Evolutionary conservation across 108 stramenopile genomes (phyloP).

Genomic region (Parmales sp.): DNA sequence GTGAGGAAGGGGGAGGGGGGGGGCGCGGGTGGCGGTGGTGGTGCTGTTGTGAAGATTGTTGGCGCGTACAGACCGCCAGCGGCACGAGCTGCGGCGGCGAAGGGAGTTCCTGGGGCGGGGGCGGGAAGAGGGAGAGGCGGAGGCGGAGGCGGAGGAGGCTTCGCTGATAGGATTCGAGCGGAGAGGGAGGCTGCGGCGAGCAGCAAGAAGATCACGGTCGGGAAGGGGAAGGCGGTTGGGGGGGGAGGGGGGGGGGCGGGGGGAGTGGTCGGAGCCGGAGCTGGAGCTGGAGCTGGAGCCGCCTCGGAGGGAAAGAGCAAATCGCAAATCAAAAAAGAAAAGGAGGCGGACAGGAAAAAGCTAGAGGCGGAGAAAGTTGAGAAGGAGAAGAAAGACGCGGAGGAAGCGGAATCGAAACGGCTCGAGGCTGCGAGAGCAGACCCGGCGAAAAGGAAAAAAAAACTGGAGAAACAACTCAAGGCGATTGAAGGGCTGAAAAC

Average conservation of each 20-base stretch:
- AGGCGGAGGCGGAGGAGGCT: conserved; percentile 38
- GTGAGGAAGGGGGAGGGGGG: conserved; percentile 7
- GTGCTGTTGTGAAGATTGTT: not conserved
- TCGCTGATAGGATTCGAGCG: conserved; percentile 66
- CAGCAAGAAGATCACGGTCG: conserved; percentile 30
- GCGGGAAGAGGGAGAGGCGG: conserved; percentile 14
- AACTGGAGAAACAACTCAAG: conserved; percentile 50
- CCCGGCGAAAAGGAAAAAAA: conserved; percentile 57
- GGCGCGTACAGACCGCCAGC: conserved; percentile 28
- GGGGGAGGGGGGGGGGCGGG: conserved; percentile 33
- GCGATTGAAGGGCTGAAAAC: too few relatives aligned
- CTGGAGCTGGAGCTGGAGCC: conserved; percentile 33
- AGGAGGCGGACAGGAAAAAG: conserved; percentile 36
- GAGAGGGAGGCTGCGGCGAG: conserved; percentile 62
- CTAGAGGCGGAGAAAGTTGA: conserved; percentile 19
- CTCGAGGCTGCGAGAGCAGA: conserved; percentile 16
- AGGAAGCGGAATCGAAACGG: conserved; percentile 21
- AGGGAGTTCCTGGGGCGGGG: conserved; percentile 49
- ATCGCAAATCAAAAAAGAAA: conserved; percentile 58
- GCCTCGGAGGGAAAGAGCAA: conserved; percentile 50
- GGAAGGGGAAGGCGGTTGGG: conserved; percentile 18
- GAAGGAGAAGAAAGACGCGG: conserved; percentile 20
- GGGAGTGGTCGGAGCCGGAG: conserved; percentile 17
- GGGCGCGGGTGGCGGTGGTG: not conserved
- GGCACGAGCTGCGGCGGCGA: conserved; percentile 22